Evolutionary conservation across 2,329 filamentous ascomycete genomes (phyloP).

Genomic region (Calonectria leucothoes): DNA sequence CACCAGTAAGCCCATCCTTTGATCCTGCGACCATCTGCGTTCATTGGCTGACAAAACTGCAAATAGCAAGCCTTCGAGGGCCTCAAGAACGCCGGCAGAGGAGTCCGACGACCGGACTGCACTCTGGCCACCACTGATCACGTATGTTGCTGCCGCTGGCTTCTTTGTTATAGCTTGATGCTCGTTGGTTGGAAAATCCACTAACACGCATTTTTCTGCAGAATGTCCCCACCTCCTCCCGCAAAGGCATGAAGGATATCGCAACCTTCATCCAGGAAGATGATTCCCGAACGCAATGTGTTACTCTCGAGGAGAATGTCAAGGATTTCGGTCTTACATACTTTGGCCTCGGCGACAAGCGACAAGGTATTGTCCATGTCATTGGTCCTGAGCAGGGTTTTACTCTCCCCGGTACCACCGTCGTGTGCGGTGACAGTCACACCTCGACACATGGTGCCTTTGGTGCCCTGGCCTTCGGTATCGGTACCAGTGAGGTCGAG

Average conservation of each 20-base stretch:
- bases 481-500: constrained; percentile 98
- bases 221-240: constrained; percentile 93
- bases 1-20: constrained; percentile 72
- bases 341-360: constrained; percentile 95
- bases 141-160: constrained; percentile 66
- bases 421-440: constrained; percentile 97
- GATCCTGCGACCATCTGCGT: background rate
- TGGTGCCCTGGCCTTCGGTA: constrained; percentile 93
- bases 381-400: constrained; percentile 99
- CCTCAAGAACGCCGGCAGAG: constrained; percentile 86
- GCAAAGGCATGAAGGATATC: constrained; percentile 94
- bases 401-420: constrained; percentile 94
- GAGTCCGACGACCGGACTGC: constrained; percentile 94
- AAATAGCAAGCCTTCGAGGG: constrained; percentile 95
- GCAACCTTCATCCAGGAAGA: constrained; percentile 94
- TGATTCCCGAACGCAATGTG: constrained; percentile 92
- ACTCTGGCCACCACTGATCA: constrained; percentile 97
- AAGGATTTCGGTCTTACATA: constrained; percentile 97
- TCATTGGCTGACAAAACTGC: constrained; percentile 29
- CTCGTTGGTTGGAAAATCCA: constrained; percentile 1
- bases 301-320: constrained; percentile 97
- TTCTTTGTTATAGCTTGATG: background rate
- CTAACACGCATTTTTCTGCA: constrained; percentile 50
- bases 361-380: constrained; percentile 98
- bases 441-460: constrained; percentile 98